Percentiles rank a stretch among this genome's conserved stretches.
Conservation (phyloP, 148 eudicot genomes). For the Silene uniflora region DNA sequence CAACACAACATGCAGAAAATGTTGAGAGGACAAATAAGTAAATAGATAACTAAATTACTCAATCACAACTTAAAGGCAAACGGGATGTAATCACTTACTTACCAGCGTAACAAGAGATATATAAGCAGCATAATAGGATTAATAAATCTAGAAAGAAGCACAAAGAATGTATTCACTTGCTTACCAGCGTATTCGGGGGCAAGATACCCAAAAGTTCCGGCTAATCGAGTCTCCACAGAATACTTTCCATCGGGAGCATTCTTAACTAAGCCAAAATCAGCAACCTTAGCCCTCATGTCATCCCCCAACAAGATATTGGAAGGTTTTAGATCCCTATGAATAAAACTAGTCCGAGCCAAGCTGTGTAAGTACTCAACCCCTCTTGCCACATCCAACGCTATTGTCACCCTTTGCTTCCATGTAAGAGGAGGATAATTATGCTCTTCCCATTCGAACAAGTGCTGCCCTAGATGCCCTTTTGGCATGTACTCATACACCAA, state of each 20-base stretch:
- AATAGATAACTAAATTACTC: background rate
- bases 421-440: constrained; percentile 20
- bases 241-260: constrained; percentile 33
- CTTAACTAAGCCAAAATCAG: constrained; percentile 31
- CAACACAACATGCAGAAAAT: background rate
- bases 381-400: constrained; percentile 28
- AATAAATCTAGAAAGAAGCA: background rate
- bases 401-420: constrained; percentile 28
- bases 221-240: constrained; percentile 30
- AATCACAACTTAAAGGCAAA: background rate
- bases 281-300: constrained; percentile 37
- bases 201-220: constrained; percentile 32
- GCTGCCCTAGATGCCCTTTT: constrained; percentile 58
- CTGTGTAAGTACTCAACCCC: constrained; percentile 30
- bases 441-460: constrained; percentile 29
- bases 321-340: constrained; percentile 31
- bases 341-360: constrained; percentile 26
- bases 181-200: constrained; percentile 34
- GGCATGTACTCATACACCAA: constrained; percentile 88
- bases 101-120: background rate
- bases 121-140: background rate
- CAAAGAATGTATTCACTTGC: background rate
- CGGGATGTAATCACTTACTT: background rate
- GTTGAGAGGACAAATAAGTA: background rate
- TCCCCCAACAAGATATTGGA: constrained; percentile 30